These are phyloP conservation scores for Diaporthe sp. DNA, from an alignment of 2,329 filamentous ascomycete species.

Conservation along the genomic window DNA sequence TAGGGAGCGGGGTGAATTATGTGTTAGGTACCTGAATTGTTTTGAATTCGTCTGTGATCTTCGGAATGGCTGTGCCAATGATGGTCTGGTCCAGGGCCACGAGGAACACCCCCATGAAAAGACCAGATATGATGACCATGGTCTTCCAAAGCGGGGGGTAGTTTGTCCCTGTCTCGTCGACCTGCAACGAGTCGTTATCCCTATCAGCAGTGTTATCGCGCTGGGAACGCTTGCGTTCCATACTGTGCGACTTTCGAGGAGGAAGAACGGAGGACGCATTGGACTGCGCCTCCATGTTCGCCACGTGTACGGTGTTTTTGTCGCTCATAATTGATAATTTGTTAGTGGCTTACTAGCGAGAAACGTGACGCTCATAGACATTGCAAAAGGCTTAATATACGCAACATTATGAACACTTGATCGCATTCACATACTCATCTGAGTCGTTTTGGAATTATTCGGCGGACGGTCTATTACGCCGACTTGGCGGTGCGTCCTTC, in stretches of 20 bases:
- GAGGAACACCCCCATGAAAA: constrained; percentile 24
- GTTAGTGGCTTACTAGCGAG: not conserved
- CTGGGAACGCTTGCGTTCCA: not conserved
- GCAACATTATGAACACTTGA: not conserved
- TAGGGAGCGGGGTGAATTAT: not conserved
- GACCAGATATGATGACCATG: not conserved
- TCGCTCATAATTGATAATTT: not conserved
- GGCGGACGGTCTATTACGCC: not conserved
- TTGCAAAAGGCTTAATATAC: not conserved
- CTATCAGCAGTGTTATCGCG: not conserved
- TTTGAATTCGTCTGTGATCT: no score
- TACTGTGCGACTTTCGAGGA: not conserved
- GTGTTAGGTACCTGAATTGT: not conserved
- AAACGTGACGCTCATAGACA: not conserved
- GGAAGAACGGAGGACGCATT: not conserved
- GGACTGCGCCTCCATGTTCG: not conserved
- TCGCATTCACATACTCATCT: not conserved
- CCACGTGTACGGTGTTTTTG: not conserved
- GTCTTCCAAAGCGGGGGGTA: not conserved
- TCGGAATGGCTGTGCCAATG: no score
- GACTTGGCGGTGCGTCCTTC: not conserved
- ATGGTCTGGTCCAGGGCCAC: constrained; percentile 27
- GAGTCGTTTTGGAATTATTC: not conserved
- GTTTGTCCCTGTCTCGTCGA: not conserved
- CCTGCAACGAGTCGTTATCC: not conserved